Conservation (phyloP, 2,329 filamentous ascomycete genomes). For the Aspergillus uvarum region DNA sequence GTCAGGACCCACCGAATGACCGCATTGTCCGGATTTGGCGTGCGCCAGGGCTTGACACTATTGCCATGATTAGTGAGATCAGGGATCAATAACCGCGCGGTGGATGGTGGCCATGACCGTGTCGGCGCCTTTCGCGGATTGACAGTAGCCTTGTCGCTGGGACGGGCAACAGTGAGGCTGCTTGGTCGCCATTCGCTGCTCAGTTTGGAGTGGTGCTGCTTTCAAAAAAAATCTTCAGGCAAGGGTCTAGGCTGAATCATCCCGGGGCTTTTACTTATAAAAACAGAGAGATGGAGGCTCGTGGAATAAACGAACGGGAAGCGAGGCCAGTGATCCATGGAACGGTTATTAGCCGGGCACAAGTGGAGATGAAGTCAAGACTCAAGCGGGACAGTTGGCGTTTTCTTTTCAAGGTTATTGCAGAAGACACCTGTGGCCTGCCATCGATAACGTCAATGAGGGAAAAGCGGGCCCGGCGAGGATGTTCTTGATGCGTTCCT, state of each 20-base stretch:
- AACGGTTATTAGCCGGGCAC: background rate
- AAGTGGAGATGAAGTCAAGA: background rate
- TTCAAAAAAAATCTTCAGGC: background rate
- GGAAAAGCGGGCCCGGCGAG: background rate
- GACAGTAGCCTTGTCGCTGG: no score
- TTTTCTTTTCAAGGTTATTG: background rate
- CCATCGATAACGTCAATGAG: background rate
- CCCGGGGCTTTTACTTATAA: background rate
- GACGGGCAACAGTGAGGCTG: background rate
- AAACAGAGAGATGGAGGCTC: background rate
- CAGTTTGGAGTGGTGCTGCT: background rate
- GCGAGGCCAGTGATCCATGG: background rate
- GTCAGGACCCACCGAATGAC: slow-evolving; percentile 1
- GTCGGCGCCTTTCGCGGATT: background rate
- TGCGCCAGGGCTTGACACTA: background rate
- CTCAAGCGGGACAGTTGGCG: no score
- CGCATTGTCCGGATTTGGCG: slow-evolving; percentile 1
- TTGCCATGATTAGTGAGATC: background rate
- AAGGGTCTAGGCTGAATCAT: background rate
- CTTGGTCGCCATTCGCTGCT: background rate
- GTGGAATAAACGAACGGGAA: background rate
- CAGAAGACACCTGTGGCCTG: background rate
- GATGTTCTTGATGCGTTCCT: background rate
- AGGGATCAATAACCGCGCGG: background rate
- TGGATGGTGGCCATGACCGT: background rate